phyloP scores from a whole-genome alignment of 2,329 filamentous ascomycete genomes.

The Beauveria bassiana region DNA sequence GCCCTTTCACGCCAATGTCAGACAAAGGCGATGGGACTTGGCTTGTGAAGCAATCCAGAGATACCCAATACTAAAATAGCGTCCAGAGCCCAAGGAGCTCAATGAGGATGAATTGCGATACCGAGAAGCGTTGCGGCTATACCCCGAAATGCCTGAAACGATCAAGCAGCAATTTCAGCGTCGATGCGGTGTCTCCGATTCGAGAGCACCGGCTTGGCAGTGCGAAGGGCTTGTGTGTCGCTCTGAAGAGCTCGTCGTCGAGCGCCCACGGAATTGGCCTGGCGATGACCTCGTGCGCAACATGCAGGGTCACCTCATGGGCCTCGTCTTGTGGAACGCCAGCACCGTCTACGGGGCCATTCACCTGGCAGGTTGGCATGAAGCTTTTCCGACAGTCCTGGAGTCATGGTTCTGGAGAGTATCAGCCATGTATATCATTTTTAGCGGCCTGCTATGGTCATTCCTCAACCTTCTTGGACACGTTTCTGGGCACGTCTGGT shows the following conservation, averaged over 20 bases:
- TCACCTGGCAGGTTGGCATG: not conserved
- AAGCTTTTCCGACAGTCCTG: not conserved
- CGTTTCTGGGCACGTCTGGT: conserved; percentile 2
- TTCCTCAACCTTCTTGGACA: conserved; percentile 9
- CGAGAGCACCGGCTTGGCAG: not conserved
- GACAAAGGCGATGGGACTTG: not conserved
- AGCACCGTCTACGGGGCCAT: not conserved
- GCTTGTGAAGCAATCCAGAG: not conserved
- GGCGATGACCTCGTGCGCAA: conserved; percentile 1
- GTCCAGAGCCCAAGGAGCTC: not conserved
- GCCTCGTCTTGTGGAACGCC: not conserved
- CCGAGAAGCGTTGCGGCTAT: not conserved
- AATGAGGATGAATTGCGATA: conserved; percentile 1
- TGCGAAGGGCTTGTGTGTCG: conserved; percentile 1
- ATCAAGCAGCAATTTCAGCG: conserved; percentile 1
- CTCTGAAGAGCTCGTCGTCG: conserved; percentile 10
- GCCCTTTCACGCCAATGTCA: not conserved
- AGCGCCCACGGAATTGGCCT: conserved; percentile 10
- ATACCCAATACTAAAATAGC: not conserved
- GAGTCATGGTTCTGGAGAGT: conserved; percentile 11
- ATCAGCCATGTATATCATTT: conserved; percentile 6
- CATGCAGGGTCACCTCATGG: not conserved
- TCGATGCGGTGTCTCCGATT: not conserved
- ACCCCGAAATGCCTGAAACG: not conserved
- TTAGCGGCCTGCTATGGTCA: conserved; percentile 9